Evolutionary conservation across 1,284 basidiomycete genomes (phyloP).

Genomic region (Gymnopus androsaceus): DNA sequence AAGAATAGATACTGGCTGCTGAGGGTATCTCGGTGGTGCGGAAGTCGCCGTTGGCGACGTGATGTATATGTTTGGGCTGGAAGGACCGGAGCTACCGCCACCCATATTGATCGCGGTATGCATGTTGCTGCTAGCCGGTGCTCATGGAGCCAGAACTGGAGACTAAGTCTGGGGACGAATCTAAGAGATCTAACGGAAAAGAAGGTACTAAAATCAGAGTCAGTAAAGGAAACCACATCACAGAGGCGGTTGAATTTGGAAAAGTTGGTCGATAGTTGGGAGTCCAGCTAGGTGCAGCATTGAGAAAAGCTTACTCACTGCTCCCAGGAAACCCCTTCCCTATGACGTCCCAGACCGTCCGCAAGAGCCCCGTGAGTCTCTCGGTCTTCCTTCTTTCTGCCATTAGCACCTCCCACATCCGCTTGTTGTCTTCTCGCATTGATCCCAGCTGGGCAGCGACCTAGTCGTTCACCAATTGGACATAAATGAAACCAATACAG

Average conservation of each 20-base stretch:
- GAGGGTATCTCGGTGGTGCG: conserved; percentile 35
- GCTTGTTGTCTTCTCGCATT: conserved; percentile 69
- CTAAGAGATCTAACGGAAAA: conserved; percentile 64
- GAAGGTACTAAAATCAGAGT: conserved; percentile 48
- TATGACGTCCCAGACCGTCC: conserved; percentile 59
- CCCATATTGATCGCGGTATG: not conserved
- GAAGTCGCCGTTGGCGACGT: conserved; percentile 58
- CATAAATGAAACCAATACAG: not conserved
- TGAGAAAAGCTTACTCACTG: conserved; percentile 36
- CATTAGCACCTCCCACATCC: conserved; percentile 56
- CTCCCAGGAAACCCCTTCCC: conserved; percentile 53
- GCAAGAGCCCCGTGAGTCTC: conserved; percentile 46
- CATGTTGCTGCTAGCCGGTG: not conserved
- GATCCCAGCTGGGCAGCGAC: conserved; percentile 63
- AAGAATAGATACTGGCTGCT: conserved; percentile 25
- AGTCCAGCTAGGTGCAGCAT: not conserved
- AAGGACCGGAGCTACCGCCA: conserved; percentile 21
- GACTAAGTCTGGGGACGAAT: conserved; percentile 26
- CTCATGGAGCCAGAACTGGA: not conserved
- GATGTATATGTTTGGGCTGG: conserved; percentile 70
- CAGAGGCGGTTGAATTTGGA: no score
- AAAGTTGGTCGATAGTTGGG: not conserved
- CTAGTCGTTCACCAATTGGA: no score
- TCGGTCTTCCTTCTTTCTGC: conserved; percentile 55
- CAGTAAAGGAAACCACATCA: conserved; percentile 16